These are phyloP conservation scores for Musa balbisiana DNA, from an alignment of 202 grass and related monocot genomes.

Conservation along the genomic window DNA sequence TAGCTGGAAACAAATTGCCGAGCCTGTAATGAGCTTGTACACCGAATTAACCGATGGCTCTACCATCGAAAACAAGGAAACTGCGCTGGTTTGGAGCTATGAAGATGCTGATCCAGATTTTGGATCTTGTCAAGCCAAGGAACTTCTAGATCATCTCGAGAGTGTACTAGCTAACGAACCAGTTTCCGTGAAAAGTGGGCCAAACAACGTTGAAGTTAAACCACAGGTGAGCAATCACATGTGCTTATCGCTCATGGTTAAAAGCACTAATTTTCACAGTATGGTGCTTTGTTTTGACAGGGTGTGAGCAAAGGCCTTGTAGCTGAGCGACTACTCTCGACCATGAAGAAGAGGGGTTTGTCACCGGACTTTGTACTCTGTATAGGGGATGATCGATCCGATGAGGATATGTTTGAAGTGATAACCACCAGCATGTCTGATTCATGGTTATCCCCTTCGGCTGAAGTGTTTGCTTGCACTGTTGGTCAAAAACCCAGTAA, in stretches of 20 bases:
- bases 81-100: conserved; percentile 62
- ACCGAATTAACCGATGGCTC: conserved; percentile 78
- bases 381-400: conserved; percentile 73
- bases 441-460: conserved; percentile 27
- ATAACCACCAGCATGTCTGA: conserved; percentile 38
- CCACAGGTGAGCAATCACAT: conserved; percentile 47
- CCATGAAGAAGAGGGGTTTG: conserved; percentile 29
- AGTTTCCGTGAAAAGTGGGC: conserved; percentile 64
- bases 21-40: conserved; percentile 78
- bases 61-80: conserved; percentile 76
- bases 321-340: conserved; percentile 47
- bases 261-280: background rate
- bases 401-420: conserved; percentile 96
- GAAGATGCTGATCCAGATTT: conserved; percentile 83
- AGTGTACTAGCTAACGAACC: conserved; percentile 73
- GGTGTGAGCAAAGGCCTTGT: conserved; percentile 74
- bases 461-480: conserved; percentile 77
- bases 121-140: conserved; percentile 87
- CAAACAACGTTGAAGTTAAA: conserved; percentile 75
- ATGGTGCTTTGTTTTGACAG: conserved; percentile 19
- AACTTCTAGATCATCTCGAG: conserved; percentile 81
- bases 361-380: conserved; percentile 66
- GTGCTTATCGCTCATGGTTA: background rate
- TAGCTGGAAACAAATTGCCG: conserved; percentile 87
- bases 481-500: conserved; percentile 81